These are phyloP conservation scores for Cladorrhinum samala DNA, from an alignment of 495 filamentous ascomycete species.

Conservation along the genomic window DNA sequence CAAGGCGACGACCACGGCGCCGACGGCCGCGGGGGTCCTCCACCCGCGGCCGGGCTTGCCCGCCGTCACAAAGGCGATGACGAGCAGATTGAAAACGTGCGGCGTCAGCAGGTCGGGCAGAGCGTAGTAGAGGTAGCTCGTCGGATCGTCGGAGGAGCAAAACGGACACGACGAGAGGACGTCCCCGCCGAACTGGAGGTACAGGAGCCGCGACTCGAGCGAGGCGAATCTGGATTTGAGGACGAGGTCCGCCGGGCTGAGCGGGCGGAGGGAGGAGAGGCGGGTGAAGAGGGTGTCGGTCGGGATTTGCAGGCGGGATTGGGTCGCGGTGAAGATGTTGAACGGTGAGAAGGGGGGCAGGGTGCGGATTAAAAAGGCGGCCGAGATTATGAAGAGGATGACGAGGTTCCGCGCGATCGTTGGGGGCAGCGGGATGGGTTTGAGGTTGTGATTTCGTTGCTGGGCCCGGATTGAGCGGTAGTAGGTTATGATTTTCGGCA, in stretches of 20 bases:
- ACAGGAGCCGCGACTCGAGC: slow-evolving; percentile 67
- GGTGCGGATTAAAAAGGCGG: slow-evolving; percentile 53
- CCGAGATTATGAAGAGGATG: slow-evolving; percentile 51
- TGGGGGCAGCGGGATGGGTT: slow-evolving; percentile 57
- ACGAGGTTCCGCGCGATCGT: slow-evolving; percentile 45
- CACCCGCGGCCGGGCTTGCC: slow-evolving; percentile 53
- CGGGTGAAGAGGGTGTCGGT: slow-evolving; percentile 81
- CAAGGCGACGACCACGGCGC: slow-evolving; percentile 51
- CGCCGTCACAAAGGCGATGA: slow-evolving; percentile 62
- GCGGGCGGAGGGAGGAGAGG: slow-evolving; percentile 57
- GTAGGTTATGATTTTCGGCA: slow-evolving; percentile 64
- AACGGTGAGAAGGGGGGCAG: slow-evolving; percentile 65
- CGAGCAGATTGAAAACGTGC: slow-evolving; percentile 67
- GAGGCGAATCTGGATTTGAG: slow-evolving; percentile 63
- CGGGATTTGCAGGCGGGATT: slow-evolving; percentile 76
- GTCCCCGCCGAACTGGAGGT: slow-evolving; percentile 73
- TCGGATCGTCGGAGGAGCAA: slow-evolving; percentile 67
- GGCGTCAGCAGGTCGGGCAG: slow-evolving; percentile 66
- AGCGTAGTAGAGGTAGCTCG: slow-evolving; percentile 73
- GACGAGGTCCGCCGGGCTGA: slow-evolving; percentile 56
- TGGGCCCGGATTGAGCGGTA: slow-evolving; percentile 57
- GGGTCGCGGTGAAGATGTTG: slow-evolving; percentile 74
- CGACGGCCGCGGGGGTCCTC: slow-evolving; percentile 62
- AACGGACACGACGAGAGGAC: slow-evolving; percentile 69
- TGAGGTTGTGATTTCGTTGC: slow-evolving; percentile 38